phyloP scores from a whole-genome alignment of 345 rosid genomes.

The Tarenaya hassleriana region DNA sequence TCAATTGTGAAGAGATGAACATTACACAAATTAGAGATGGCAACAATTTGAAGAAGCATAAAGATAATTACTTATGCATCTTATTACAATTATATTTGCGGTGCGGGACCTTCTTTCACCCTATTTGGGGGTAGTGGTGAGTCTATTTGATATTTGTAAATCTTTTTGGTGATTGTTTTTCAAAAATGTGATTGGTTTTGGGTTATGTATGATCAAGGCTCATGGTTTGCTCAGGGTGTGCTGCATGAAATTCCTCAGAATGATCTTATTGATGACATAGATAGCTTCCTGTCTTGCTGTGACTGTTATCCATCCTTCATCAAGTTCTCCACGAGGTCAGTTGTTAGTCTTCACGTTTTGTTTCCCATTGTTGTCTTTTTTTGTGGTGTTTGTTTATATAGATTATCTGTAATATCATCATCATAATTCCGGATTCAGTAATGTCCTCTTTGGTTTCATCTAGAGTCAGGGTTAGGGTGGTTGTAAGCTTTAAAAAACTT shows the following conservation, averaged over 20 bases:
- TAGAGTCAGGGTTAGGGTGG: no score
- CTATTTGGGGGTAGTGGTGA: slow-evolving; percentile 66
- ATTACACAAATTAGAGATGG: slow-evolving; percentile 54
- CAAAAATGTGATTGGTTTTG: background rate
- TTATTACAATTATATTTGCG: slow-evolving; percentile 2
- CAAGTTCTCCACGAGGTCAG: slow-evolving; percentile 35
- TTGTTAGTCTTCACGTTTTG: slow-evolving; percentile 5
- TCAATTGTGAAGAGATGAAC: slow-evolving; percentile 41
- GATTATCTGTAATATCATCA: background rate
- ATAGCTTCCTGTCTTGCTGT: slow-evolving; percentile 68
- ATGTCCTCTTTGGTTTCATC: slow-evolving; percentile 7
- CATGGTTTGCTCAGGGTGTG: slow-evolving; percentile 37
- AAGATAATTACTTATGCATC: background rate
- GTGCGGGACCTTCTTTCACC: slow-evolving; percentile 44
- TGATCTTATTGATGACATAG: slow-evolving; percentile 51
- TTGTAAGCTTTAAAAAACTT: background rate
- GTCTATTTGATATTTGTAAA: slow-evolving; percentile 11
- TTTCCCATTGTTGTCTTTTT: slow-evolving; percentile 6
- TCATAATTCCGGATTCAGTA: background rate
- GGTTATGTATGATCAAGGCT: background rate
- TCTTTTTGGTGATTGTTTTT: background rate
- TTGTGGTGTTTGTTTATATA: background rate
- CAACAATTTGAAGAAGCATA: slow-evolving; percentile 21
- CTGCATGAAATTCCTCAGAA: slow-evolving; percentile 52
- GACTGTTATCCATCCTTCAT: slow-evolving; percentile 47